phyloP scores from a whole-genome alignment of 1,284 basidiomycete species.

The Cryptococcus neoformans region DNA sequence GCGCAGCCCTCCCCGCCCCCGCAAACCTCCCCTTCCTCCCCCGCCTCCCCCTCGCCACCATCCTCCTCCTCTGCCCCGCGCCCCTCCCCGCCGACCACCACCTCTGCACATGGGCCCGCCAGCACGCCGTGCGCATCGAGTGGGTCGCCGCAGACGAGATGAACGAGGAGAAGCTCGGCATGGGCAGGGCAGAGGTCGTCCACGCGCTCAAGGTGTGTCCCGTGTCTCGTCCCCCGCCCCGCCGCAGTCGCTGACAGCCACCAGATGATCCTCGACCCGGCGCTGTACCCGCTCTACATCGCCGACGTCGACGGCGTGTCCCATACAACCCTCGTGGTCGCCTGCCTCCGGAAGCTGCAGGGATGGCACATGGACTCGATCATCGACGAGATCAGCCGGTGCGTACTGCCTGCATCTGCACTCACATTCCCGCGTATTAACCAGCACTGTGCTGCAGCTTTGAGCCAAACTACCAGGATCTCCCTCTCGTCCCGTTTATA shows the following conservation, averaged over 20 bases:
- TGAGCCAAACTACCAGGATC: conserved; percentile 43
- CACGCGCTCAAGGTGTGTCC: conserved; percentile 39
- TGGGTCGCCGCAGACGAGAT: conserved; percentile 44
- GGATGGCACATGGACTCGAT: conserved; percentile 44
- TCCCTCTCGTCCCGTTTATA: conserved; percentile 38
- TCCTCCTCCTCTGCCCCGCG: conserved; percentile 57
- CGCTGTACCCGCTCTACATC: conserved; percentile 41
- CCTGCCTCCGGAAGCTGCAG: conserved; percentile 42
- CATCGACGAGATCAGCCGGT: conserved; percentile 40
- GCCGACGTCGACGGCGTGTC: conserved; percentile 44
- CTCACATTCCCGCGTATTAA: not conserved
- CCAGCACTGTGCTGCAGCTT: conserved; percentile 19
- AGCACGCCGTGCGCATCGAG: conserved; percentile 21
- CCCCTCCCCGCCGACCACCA: conserved; percentile 28
- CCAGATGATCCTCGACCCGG: conserved; percentile 34
- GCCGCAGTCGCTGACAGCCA: not conserved
- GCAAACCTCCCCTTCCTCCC: conserved; percentile 37
- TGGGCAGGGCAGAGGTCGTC: conserved; percentile 35
- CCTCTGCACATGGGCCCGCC: conserved; percentile 25
- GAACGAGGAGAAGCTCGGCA: conserved; percentile 41
- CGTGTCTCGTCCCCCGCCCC: not conserved
- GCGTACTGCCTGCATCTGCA: conserved; percentile 2
- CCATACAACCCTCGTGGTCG: conserved; percentile 42
- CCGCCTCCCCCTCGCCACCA: conserved; percentile 56
- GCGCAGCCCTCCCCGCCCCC: conserved; percentile 35